Evolutionary conservation across 78 protist genomes (phyloP).

Genomic region (Planoprotostelium fungivorum): DNA sequence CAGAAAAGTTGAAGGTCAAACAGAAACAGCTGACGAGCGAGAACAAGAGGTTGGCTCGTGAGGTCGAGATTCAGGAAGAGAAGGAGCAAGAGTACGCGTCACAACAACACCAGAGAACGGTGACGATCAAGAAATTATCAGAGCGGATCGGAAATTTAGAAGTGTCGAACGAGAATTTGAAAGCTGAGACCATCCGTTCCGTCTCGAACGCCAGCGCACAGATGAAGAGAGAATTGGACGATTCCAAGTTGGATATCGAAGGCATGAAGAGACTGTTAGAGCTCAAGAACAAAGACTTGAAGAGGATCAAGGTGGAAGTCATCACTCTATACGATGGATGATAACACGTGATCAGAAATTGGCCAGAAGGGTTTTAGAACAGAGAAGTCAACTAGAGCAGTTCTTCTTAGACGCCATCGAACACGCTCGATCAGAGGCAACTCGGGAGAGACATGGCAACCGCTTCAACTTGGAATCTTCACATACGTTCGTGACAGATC

Average conservation of each 20-base stretch:
- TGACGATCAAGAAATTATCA: background rate
- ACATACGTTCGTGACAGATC: background rate
- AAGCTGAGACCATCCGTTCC: background rate
- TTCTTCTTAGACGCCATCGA: background rate
- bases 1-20: background rate
- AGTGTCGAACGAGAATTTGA: background rate
- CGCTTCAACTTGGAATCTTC: background rate
- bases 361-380: background rate
- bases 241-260: background rate
- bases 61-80: background rate
- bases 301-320: background rate
- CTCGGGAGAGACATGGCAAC: background rate
- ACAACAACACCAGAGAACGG: background rate
- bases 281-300: background rate
- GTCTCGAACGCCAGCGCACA: background rate
- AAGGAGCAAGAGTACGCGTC: background rate
- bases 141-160: background rate
- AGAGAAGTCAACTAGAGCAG: background rate
- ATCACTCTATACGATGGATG: background rate
- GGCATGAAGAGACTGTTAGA: background rate
- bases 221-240: background rate
- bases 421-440: background rate
- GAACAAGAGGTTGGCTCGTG: background rate
- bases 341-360: background rate
- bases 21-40: background rate